These are phyloP conservation scores for Solanum aculeatissimum DNA, from an alignment of 305 asterid genomes.

Conservation along the genomic window DNA sequence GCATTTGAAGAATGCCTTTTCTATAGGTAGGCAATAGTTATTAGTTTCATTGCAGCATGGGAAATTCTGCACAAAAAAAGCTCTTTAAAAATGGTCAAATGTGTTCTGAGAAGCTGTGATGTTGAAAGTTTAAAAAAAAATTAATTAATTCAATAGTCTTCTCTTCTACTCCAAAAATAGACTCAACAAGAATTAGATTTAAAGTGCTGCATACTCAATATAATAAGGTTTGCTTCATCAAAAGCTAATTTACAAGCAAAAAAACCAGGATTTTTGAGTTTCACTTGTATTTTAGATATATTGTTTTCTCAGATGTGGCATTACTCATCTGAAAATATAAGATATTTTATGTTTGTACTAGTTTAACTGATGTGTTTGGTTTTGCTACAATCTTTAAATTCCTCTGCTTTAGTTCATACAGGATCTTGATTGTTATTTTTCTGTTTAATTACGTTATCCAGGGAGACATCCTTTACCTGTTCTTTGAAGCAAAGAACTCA, in stretches of 20 bases:
- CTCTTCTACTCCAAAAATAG: background rate
- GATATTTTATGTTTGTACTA: background rate
- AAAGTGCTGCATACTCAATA: background rate
- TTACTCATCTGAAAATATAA: background rate
- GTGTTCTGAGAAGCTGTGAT: background rate
- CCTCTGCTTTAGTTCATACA: background rate
- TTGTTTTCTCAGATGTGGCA: background rate
- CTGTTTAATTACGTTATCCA: constrained; percentile 20
- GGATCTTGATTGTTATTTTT: background rate
- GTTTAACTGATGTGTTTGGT: background rate
- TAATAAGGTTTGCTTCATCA: background rate
- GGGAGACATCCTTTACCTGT: constrained; percentile 70
- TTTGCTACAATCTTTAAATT: background rate
- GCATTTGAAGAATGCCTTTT: background rate
- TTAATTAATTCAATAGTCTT: background rate
- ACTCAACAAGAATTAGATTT: background rate
- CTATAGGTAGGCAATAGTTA: background rate
- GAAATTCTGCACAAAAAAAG: background rate
- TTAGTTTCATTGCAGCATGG: background rate
- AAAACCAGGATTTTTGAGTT: background rate
- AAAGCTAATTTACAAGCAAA: background rate
- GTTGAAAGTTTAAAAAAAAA: background rate
- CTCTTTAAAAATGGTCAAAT: background rate
- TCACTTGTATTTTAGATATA: background rate
- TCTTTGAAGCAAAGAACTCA: constrained; percentile 79